Conservation (phyloP, 1,139 yeast species). For the Spencermartinsiella ligniputridi region DNA sequence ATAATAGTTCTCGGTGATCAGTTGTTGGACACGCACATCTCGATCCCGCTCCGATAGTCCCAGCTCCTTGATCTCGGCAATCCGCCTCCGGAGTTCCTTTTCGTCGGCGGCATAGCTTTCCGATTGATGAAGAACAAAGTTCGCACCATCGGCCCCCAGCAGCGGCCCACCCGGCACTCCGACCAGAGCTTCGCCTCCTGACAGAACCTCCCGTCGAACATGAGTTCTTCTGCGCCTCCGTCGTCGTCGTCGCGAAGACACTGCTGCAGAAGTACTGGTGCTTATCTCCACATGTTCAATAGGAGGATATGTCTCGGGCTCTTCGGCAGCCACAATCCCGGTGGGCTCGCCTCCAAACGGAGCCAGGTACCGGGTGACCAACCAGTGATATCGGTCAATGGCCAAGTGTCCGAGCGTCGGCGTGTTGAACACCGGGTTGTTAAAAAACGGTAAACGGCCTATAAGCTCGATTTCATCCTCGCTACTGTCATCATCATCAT, state of each 20-base stretch:
- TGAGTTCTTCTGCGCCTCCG: slow-evolving; percentile 8
- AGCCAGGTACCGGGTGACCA: slow-evolving; percentile 21
- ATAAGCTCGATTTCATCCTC: slow-evolving; percentile 32
- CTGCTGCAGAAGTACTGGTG: slow-evolving; percentile 26
- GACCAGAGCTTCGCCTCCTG: slow-evolving; percentile 18
- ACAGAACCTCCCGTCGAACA: slow-evolving; percentile 13
- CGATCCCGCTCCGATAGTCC: slow-evolving; percentile 50
- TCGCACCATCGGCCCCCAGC: slow-evolving; percentile 2
- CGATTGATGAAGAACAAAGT: neutral
- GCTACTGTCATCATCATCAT: slow-evolving; percentile 20
- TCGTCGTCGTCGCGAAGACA: slow-evolving; percentile 3
- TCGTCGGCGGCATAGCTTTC: neutral
- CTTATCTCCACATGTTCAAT: slow-evolving; percentile 49
- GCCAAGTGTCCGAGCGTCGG: slow-evolving; percentile 17
- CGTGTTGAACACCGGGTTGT: slow-evolving; percentile 1
- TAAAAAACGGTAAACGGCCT: slow-evolving; percentile 28
- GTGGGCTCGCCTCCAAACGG: slow-evolving; percentile 46
- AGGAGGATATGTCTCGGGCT: slow-evolving; percentile 45
- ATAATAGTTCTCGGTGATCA: slow-evolving; percentile 73
- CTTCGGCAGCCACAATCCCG: slow-evolving; percentile 49
- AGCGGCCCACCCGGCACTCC: too few species aligned
- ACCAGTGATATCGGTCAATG: slow-evolving; percentile 24
- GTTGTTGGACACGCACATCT: slow-evolving; percentile 59
- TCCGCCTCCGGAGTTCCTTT: slow-evolving; percentile 45
- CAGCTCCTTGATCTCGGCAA: slow-evolving; percentile 51